Evolutionary conservation across 495 filamentous ascomycete species (phyloP).

Genomic region (Evansstolkia leycettana): DNA sequence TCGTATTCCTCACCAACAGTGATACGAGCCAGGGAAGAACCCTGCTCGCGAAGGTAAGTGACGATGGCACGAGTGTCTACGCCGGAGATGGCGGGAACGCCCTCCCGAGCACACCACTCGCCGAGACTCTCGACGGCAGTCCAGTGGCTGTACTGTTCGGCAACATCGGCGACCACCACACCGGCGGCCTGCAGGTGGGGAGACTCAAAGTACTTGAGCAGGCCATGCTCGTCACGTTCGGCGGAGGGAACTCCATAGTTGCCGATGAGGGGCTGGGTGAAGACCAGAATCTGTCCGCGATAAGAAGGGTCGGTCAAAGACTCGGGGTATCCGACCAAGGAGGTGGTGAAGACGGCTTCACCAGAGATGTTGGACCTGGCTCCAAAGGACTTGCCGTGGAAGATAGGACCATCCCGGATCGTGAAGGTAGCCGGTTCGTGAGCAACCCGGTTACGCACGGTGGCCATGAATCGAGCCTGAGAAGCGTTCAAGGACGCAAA

Average conservation of each 20-base stretch:
- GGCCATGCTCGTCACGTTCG: constrained; percentile 61
- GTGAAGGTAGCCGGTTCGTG: constrained; percentile 86
- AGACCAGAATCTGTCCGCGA: constrained; percentile 95
- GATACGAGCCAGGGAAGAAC: constrained; percentile 88
- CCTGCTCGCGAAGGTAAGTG: constrained; percentile 87
- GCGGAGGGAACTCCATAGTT: constrained; percentile 91
- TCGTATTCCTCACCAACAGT: constrained; percentile 97
- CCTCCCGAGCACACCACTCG: constrained; percentile 91
- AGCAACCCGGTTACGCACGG: constrained; percentile 52
- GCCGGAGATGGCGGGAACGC: constrained; percentile 89
- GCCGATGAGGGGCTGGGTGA: constrained; percentile 96
- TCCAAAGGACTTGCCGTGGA: constrained; percentile 86
- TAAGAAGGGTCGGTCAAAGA: constrained; percentile 98
- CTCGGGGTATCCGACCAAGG: constrained; percentile 89
- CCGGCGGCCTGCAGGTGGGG: constrained; percentile 93
- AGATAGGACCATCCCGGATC: constrained; percentile 88
- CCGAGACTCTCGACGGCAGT: constrained; percentile 88
- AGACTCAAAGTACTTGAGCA: constrained; percentile 89
- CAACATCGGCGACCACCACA: constrained; percentile 90
- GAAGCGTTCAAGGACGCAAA: constrained; percentile 38
- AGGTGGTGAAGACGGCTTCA: constrained; percentile 92
- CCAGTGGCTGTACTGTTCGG: constrained; percentile 93
- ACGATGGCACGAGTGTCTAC: constrained; percentile 96
- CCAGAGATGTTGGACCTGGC: constrained; percentile 85
- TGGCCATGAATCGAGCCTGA: constrained; percentile 55